phyloP scores from a whole-genome alignment of 495 filamentous ascomycete species.

The Coniosporium apollinis region DNA sequence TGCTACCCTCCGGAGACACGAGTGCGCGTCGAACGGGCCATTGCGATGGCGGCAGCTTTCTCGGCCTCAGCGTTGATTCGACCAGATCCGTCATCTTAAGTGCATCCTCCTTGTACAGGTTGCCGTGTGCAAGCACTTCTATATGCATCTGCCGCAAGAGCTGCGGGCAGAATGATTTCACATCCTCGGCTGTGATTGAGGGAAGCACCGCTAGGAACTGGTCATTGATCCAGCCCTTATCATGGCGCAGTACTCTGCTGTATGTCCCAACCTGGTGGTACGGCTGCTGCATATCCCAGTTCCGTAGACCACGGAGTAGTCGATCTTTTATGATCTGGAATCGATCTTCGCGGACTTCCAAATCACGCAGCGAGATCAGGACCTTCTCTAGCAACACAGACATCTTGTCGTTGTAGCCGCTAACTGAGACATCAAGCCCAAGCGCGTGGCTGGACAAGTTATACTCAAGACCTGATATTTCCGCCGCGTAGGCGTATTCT shows the following conservation, averaged over 20 bases:
- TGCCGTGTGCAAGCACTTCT: constrained; percentile 79
- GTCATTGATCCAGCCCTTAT: constrained; percentile 65
- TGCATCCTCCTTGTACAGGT: constrained; percentile 91
- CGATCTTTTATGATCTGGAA: constrained; percentile 89
- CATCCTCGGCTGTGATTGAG: constrained; percentile 52
- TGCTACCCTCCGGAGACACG: constrained; percentile 59
- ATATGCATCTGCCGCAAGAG: constrained; percentile 72
- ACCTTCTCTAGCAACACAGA: constrained; percentile 83
- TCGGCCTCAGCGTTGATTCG: constrained; percentile 61
- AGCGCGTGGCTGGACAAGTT: constrained; percentile 47
- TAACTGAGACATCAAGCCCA: constrained; percentile 64
- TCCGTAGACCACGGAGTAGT: constrained; percentile 53
- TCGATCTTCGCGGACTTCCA: constrained; percentile 65
- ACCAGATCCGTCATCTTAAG: constrained; percentile 70
- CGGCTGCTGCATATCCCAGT: constrained; percentile 74
- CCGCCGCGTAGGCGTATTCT: constrained; percentile 94
- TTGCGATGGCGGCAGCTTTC: constrained; percentile 56
- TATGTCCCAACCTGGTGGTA: constrained; percentile 84
- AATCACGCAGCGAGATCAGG: constrained; percentile 66
- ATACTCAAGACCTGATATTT: constrained; percentile 83
- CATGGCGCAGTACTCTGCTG: constrained; percentile 58
- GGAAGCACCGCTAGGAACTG: constrained; percentile 65
- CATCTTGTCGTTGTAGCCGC: constrained; percentile 94
- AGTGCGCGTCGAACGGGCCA: constrained; percentile 66
- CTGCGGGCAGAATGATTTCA: constrained; percentile 63